A percentile compares a stretch with the other conserved stretches of the same genome.
Evolutionary conservation across 345 rosid genomes (phyloP).

Genomic region (Pseudoturritis turrita): DNA sequence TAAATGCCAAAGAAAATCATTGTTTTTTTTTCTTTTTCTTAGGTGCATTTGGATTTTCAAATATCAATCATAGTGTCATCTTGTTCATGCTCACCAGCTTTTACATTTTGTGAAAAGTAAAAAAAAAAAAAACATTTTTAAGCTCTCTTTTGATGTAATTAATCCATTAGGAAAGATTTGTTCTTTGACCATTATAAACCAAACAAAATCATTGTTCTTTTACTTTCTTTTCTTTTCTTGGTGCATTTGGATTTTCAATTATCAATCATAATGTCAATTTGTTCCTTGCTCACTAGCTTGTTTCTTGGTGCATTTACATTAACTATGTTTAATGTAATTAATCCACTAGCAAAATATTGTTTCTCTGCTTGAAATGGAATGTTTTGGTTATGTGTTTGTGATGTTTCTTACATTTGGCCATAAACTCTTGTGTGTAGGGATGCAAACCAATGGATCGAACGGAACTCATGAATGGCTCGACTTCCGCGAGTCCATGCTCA

Average conservation of each 20-base stretch:
- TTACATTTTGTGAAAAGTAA: background rate
- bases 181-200: background rate
- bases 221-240: background rate
- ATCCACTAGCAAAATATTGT: background rate
- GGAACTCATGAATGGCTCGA: slow-evolving; percentile 77
- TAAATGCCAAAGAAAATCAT: slow-evolving; percentile 12
- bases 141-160: background rate
- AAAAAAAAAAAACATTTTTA: background rate
- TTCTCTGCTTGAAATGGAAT: background rate
- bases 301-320: too few species aligned
- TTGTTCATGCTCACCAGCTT: slow-evolving; percentile 19
- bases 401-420: background rate
- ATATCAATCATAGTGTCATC: slow-evolving; percentile 20
- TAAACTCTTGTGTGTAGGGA: slow-evolving; percentile 47
- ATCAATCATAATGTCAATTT: slow-evolving; percentile 21
- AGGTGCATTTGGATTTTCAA: slow-evolving; percentile 30
- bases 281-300: slow-evolving; percentile 18
- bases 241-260: slow-evolving; percentile 23
- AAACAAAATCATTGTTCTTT: slow-evolving; percentile 20
- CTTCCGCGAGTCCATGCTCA: slow-evolving; percentile 92
- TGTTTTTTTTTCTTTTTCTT: background rate
- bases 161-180: background rate
- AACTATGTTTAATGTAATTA: too few species aligned
- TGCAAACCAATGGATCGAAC: slow-evolving; percentile 78
- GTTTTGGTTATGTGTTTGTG: background rate